phyloP scores from a whole-genome alignment of 192 early-diverging fungal genomes.

The Coemansia sp. region DNA sequence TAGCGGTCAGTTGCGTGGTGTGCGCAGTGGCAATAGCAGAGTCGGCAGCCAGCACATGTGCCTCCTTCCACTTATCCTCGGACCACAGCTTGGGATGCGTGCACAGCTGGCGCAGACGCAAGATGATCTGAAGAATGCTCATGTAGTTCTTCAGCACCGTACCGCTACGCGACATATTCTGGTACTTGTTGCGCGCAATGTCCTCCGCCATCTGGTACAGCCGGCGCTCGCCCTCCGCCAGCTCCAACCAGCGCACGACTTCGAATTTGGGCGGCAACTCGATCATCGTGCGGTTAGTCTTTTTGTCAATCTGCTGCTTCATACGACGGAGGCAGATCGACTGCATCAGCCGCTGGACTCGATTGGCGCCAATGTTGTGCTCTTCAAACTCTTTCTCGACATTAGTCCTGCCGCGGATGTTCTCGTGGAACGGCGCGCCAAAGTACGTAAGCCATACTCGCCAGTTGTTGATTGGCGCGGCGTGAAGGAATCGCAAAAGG shows the following conservation, averaged over 20 bases:
- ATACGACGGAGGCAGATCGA: constrained; percentile 77
- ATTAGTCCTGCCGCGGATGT: constrained; percentile 41
- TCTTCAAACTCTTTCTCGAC: constrained; percentile 19
- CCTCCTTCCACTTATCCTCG: constrained; percentile 53
- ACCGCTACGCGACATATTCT: constrained; percentile 63
- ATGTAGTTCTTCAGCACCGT: constrained; percentile 73
- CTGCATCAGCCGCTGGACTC: constrained; percentile 58
- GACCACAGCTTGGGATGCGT: constrained; percentile 65
- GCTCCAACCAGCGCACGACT: constrained; percentile 65
- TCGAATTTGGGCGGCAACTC: constrained; percentile 70
- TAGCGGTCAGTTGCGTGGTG: constrained; percentile 2
- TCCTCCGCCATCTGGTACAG: constrained; percentile 72
- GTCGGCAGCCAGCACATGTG: constrained; percentile 36
- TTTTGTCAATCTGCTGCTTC: constrained; percentile 70
- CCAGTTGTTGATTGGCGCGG: constrained; percentile 70
- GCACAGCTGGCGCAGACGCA: constrained; percentile 71
- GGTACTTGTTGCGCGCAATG: constrained; percentile 68
- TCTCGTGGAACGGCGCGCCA: constrained; percentile 71
- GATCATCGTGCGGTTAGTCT: constrained; percentile 79
- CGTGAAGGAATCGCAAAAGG: constrained; percentile 80
- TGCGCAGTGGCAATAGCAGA: constrained; percentile 17
- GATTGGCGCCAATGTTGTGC: constrained; percentile 42
- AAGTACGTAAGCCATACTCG: constrained; percentile 82
- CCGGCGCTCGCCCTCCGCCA: constrained; percentile 68
- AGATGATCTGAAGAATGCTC: constrained; percentile 59